Conservation (phyloP, 257 asterid genomes). For the Gynochthodes officinalis region DNA sequence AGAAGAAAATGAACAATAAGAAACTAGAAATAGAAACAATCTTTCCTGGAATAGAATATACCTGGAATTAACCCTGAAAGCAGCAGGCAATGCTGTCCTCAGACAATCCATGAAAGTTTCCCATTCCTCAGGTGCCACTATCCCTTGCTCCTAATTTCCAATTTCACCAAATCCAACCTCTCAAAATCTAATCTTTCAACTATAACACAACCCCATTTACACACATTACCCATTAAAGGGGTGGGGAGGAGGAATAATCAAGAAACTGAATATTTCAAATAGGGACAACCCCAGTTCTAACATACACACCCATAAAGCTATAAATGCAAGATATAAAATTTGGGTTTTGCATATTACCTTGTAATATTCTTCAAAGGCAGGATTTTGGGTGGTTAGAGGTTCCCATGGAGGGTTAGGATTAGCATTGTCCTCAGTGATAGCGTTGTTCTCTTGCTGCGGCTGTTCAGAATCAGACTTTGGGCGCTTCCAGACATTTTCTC, state of each 20-base stretch:
- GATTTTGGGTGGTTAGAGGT: slow-evolving; percentile 66
- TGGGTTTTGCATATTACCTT: slow-evolving; percentile 39
- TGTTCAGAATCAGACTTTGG: slow-evolving; percentile 45
- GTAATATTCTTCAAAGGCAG: slow-evolving; percentile 78
- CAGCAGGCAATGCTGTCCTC: slow-evolving; percentile 77
- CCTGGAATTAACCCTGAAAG: slow-evolving; percentile 95
- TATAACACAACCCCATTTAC: neutral
- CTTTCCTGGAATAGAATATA: slow-evolving; percentile 6
- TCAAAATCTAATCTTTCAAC: neutral
- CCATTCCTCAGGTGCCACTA: slow-evolving; percentile 79
- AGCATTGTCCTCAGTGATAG: slow-evolving; percentile 26
- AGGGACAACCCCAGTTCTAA: neutral
- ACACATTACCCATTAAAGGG: neutral
- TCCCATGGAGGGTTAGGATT: slow-evolving; percentile 48
- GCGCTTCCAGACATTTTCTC: slow-evolving; percentile 92
- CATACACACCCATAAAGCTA: neutral
- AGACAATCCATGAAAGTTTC: slow-evolving; percentile 61
- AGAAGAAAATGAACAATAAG: neutral
- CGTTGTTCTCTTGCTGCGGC: slow-evolving; percentile 8
- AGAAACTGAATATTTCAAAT: neutral
- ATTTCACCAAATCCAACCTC: neutral
- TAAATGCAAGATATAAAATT: neutral
- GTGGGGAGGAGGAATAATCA: neutral
- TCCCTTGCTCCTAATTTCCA: slow-evolving; percentile 61
- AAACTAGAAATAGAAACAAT: neutral